Percentiles rank a stretch among this genome's conserved stretches.
Conservation (phyloP, 1,139 yeast genomes). For the Candida tropicalis region DNA sequence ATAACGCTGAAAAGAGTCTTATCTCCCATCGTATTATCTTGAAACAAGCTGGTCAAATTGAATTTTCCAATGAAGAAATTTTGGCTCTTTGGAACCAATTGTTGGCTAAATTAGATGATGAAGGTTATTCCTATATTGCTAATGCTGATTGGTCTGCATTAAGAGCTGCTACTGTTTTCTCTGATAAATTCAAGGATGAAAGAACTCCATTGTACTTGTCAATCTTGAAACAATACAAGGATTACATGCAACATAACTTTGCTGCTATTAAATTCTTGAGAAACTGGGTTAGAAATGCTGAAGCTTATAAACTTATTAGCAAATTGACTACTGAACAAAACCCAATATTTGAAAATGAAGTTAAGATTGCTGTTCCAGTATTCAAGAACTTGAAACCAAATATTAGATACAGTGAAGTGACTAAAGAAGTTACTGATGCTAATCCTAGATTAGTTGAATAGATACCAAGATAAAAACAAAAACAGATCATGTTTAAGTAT, state of each 20-base stretch:
- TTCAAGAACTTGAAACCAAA: slow-evolving; percentile 32
- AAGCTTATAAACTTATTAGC: slow-evolving; percentile 23
- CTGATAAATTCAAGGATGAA: slow-evolving; percentile 33
- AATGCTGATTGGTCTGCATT: slow-evolving; percentile 89
- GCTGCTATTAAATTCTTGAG: slow-evolving; percentile 36
- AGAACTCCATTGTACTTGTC: slow-evolving; percentile 61
- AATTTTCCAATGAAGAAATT: slow-evolving; percentile 57
- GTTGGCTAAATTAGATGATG: slow-evolving; percentile 52
- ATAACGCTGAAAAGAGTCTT: slow-evolving; percentile 61
- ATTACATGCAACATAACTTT: slow-evolving; percentile 43
- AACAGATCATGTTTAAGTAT: background rate
- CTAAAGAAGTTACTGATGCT: slow-evolving; percentile 20
- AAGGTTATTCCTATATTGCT: slow-evolving; percentile 64
- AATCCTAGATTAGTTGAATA: slow-evolving; percentile 15
- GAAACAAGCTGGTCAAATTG: slow-evolving; percentile 72
- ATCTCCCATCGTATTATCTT: slow-evolving; percentile 77
- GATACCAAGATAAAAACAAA: background rate
- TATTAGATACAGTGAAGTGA: slow-evolving; percentile 30
- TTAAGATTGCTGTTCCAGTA: slow-evolving; percentile 27
- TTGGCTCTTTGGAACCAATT: slow-evolving; percentile 64
- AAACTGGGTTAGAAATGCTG: slow-evolving; percentile 34
- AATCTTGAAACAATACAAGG: slow-evolving; percentile 53
- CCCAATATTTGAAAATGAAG: slow-evolving; percentile 22
- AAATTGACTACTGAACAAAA: slow-evolving; percentile 23
- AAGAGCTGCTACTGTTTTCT: slow-evolving; percentile 71